These are phyloP conservation scores for Claviceps arundinis DNA, from an alignment of 2,329 filamentous ascomycete species.

Conservation along the genomic window DNA sequence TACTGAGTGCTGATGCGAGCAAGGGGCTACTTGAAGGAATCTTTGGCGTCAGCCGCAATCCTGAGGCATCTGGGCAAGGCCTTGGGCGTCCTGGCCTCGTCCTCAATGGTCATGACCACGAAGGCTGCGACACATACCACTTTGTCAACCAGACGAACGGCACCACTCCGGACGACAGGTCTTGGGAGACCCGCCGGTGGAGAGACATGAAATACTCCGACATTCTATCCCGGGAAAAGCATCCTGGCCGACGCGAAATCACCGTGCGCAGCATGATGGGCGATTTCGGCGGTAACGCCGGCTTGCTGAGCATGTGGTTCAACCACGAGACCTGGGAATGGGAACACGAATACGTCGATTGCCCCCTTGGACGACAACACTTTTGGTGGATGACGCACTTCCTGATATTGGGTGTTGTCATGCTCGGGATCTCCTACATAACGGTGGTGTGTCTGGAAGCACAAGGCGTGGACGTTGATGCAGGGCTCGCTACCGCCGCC, in stretches of 20 bases:
- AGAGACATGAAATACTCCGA: conserved; percentile 25
- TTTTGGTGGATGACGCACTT: conserved; percentile 89
- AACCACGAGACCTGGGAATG: conserved; percentile 60
- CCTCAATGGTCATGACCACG: conserved; percentile 88
- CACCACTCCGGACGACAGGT: conserved; percentile 23
- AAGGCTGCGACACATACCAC: conserved; percentile 83
- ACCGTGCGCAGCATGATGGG: conserved; percentile 99
- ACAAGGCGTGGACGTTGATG: conserved; percentile 23
- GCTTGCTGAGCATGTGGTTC: conserved; percentile 81
- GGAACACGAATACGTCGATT: conserved; percentile 69
- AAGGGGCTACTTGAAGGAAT: conserved; percentile 71
- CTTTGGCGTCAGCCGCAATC: conserved; percentile 59
- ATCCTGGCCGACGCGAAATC: conserved; percentile 67
- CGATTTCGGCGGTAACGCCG: conserved; percentile 82
- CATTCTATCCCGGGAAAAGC: conserved; percentile 26
- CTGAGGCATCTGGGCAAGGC: conserved; percentile 44
- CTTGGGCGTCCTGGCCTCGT: conserved; percentile 63
- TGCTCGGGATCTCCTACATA: conserved; percentile 16
- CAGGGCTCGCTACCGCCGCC: conserved; percentile 10
- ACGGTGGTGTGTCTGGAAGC: conserved; percentile 13
- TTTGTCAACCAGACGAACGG: conserved; percentile 52
- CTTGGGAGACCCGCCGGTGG: conserved; percentile 40
- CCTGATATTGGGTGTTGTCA: conserved; percentile 41
- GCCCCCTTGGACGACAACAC: conserved; percentile 72
- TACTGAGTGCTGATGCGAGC: conserved; percentile 61